Evolutionary conservation across 1,284 basidiomycete species (phyloP), one percentile per base, ranked within the genome.

Genomic region (Fomitiporia mediterranea): DNA sequence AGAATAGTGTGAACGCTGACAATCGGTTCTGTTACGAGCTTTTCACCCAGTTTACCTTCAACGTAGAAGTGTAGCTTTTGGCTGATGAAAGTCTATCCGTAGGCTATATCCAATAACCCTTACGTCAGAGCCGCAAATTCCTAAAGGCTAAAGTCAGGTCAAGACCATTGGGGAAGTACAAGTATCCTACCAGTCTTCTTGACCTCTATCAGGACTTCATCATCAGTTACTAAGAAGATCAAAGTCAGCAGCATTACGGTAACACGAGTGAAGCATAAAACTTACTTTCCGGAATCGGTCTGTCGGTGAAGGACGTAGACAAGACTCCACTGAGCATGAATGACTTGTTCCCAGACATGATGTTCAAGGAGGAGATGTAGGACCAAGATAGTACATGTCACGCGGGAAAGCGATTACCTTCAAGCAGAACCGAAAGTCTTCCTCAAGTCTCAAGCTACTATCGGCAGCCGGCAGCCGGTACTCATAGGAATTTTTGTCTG

Each of bases 61-160:
- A 81, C 77, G 52, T 91, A 74, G 72, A 88, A 90, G 68, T 94
- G 86, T 27, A 91, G 80, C 85, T 88, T 46, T 28, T 28, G n/a
- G n/a, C n/a, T n/a, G n/a, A n/a, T n/a, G n/a, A n/a, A n/a, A n/a
- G n/a, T n/a, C n/a, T n/a, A n/a, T n/a, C n/a, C n/a, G n/a, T n/a
- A n/a, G 56, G 9, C 27, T 23, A 47, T 43, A 57, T 50, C 28
- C 57, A 38, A 30, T 42, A 43, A 58, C 35, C 42, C 67, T 68
- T 69, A 89, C 90, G 78, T 95, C 92, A 47, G 88, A 91, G 30
- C 91, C 91, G 69, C 93, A 95, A 61, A 95, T 91, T 56, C 91
- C 91, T 92, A 51, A 43, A 35, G 53, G 2, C 51, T 43, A 42
- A 63, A 60, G 34, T 37, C 51, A 2, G 50, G 21, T 19, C 21